Percentiles rank a stretch among this genome's conserved stretches.
phyloP scores from a whole-genome alignment of 169 alveolate species.

The Plasmodium malariae region DNA sequence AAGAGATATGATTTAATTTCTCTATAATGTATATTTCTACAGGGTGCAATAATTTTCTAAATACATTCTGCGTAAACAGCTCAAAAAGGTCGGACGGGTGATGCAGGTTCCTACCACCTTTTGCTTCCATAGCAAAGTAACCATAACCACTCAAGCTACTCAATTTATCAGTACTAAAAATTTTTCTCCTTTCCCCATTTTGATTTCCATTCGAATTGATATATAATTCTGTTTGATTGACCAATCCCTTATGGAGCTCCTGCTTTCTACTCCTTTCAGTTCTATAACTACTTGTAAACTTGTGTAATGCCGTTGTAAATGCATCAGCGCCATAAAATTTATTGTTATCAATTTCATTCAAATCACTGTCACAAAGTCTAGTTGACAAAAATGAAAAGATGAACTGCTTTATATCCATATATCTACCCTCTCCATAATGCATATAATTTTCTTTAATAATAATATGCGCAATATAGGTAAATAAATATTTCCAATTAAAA shows the following conservation, averaged over 20 bases:
- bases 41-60: background rate
- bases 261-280: too few relatives aligned
- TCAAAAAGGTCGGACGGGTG: too few relatives aligned
- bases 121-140: too few relatives aligned
- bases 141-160: too few relatives aligned
- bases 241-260: too few relatives aligned
- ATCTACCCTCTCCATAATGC: background rate
- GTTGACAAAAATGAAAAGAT: constrained; percentile 34
- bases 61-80: too few relatives aligned
- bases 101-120: too few relatives aligned
- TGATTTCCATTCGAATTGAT: too few relatives aligned
- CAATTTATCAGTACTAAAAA: too few relatives aligned
- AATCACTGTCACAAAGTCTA: background rate
- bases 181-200: too few relatives aligned
- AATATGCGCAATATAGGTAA: constrained; percentile 10
- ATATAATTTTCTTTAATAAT: constrained; percentile 4
- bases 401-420: constrained; percentile 24
- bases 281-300: too few relatives aligned
- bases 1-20: background rate
- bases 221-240: too few relatives aligned
- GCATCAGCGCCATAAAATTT: background rate
- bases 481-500: constrained; percentile 7
- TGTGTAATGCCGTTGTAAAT: background rate
- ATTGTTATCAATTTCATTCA: background rate
- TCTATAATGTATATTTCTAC: background rate